Conservation (phyloP, 345 rosid genomes). For the Aegle marmelos region DNA sequence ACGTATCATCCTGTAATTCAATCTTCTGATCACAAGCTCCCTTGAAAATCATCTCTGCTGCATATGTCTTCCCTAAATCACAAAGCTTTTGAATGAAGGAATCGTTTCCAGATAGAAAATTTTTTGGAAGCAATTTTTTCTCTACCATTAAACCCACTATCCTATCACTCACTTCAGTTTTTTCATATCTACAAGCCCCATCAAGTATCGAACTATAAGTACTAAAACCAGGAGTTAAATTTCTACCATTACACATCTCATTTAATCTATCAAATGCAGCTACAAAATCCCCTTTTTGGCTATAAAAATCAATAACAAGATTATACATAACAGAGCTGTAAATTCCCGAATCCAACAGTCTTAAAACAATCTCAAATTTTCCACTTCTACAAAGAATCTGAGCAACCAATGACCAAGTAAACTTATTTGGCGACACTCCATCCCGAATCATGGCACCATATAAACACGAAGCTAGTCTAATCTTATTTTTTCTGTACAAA, state of each 20-base stretch:
- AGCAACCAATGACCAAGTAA: slow-evolving; percentile 53
- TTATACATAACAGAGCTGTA: slow-evolving; percentile 46
- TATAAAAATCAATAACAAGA: slow-evolving; percentile 46
- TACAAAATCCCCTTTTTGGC: slow-evolving; percentile 46
- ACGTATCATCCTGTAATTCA: slow-evolving; percentile 38
- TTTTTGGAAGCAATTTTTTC: slow-evolving; percentile 34
- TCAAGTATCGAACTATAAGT: slow-evolving; percentile 58
- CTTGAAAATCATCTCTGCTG: slow-evolving; percentile 51
- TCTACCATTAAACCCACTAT: slow-evolving; percentile 38
- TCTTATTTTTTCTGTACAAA: slow-evolving; percentile 32
- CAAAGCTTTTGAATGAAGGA: slow-evolving; percentile 49
- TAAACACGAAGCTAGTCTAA: slow-evolving; percentile 49
- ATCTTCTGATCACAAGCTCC: slow-evolving; percentile 38
- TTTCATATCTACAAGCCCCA: slow-evolving; percentile 51
- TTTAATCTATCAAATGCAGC: slow-evolving; percentile 40
- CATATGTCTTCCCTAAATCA: slow-evolving; percentile 51
- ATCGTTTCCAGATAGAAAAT: slow-evolving; percentile 22
- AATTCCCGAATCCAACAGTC: slow-evolving; percentile 46
- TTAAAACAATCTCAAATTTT: slow-evolving; percentile 41
- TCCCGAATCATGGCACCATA: slow-evolving; percentile 49
- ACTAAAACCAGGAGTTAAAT: slow-evolving; percentile 40
- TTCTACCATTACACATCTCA: slow-evolving; percentile 46
- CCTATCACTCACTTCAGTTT: slow-evolving; percentile 41
- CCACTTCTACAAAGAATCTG: slow-evolving; percentile 45
- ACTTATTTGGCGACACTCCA: slow-evolving; percentile 34